Evolutionary conservation across 2,329 filamentous ascomycete genomes (phyloP).

Genomic region (Trichoderma guizhouense): DNA sequence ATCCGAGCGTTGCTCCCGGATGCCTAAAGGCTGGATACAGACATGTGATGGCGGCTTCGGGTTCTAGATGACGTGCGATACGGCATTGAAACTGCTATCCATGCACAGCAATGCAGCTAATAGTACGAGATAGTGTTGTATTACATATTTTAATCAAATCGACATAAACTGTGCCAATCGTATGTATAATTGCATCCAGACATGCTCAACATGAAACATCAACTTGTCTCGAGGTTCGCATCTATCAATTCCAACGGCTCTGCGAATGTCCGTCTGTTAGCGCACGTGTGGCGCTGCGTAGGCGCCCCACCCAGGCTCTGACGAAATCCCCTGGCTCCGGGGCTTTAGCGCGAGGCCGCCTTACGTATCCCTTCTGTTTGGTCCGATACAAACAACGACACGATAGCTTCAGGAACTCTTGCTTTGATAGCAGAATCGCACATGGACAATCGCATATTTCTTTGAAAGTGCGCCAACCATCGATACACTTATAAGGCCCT

Average conservation of each 20-base stretch:
- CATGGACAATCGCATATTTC: background rate
- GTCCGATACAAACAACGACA: background rate
- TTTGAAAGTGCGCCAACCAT: background rate
- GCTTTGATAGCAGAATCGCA: background rate
- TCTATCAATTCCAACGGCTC: background rate
- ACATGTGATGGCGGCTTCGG: background rate
- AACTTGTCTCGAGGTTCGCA: background rate
- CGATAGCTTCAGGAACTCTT: background rate
- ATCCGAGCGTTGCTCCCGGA: background rate
- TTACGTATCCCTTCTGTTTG: constrained; percentile 18
- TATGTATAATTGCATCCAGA: background rate
- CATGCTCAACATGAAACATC: background rate
- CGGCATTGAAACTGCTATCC: background rate
- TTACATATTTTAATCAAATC: background rate
- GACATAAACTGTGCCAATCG: background rate
- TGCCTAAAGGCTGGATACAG: background rate
- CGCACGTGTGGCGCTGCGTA: constrained; percentile 12
- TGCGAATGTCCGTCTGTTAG: background rate
- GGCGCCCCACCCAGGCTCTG: constrained; percentile 11
- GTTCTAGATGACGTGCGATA: background rate
- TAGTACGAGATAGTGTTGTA: background rate
- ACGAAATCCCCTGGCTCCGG: constrained; percentile 6
- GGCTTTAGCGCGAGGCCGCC: constrained; percentile 8
- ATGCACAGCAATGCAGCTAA: background rate
- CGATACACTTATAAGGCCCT: background rate